Conservation (phyloP, 78 protist genomes). For the Dictyostelium citrinum region DNA sequence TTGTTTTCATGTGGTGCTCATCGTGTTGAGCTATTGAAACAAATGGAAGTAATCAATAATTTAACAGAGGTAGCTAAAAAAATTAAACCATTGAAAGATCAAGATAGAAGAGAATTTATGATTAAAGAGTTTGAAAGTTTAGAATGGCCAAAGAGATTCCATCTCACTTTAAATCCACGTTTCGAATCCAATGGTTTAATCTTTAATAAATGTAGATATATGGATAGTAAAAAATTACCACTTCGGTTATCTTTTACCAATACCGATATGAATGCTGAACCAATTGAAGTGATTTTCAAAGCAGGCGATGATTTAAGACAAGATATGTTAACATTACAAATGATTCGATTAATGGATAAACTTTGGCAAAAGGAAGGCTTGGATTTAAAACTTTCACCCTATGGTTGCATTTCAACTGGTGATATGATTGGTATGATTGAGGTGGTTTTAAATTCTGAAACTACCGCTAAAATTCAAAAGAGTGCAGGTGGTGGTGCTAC, state of each 20-base stretch:
- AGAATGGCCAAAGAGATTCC: constrained; percentile 71
- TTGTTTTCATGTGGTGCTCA: constrained; percentile 85
- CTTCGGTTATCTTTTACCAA: constrained; percentile 75
- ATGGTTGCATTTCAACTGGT: constrained; percentile 92
- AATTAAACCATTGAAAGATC: constrained; percentile 48
- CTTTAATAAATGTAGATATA: constrained; percentile 82
- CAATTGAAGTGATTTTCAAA: constrained; percentile 88
- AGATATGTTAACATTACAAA: constrained; percentile 92
- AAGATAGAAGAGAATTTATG: constrained; percentile 62
- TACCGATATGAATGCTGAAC: constrained; percentile 64
- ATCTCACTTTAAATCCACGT: constrained; percentile 75
- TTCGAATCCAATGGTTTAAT: constrained; percentile 72
- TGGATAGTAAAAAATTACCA: constrained; percentile 93
- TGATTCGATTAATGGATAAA: constrained; percentile 82
- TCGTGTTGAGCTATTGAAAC: constrained; percentile 51
- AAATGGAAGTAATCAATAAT: constrained; percentile 22
- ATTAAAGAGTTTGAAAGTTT: constrained; percentile 18
- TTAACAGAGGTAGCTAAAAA: constrained; percentile 41
- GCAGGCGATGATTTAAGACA: constrained; percentile 95
- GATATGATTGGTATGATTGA: constrained; percentile 95
- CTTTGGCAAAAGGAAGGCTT: constrained; percentile 89
- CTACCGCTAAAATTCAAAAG: constrained; percentile 87
- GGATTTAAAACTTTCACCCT: constrained; percentile 87
- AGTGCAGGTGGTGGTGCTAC: constrained; percentile 90
- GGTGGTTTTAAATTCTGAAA: constrained; percentile 90